Percentiles rank a stretch among this genome's conserved stretches.
Evolutionary conservation across 305 asterid genomes (phyloP).

Genomic region (Solanum aculeatissimum): DNA sequence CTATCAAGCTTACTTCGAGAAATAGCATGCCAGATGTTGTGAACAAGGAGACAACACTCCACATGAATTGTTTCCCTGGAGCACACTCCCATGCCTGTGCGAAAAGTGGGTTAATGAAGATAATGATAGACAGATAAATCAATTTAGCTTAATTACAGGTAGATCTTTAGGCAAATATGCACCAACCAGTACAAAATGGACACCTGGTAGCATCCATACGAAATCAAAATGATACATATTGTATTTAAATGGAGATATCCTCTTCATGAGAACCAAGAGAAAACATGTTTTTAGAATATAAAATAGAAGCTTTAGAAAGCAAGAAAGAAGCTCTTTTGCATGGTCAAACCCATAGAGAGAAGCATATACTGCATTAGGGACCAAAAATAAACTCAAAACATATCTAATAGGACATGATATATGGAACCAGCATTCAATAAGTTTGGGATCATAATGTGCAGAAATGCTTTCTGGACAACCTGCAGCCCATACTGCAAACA

Average conservation of each 20-base stretch:
- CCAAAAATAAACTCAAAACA: background rate
- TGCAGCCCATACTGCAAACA: background rate
- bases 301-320: background rate
- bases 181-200: background rate
- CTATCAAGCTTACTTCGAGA: slow-evolving; percentile 39
- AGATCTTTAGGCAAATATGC: background rate
- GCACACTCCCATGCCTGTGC: slow-evolving; percentile 29
- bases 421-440: background rate
- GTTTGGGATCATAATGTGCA: background rate
- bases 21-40: slow-evolving; percentile 31
- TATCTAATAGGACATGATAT: background rate
- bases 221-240: background rate
- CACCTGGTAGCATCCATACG: background rate
- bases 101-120: background rate
- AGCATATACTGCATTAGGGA: background rate
- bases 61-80: slow-evolving; percentile 18
- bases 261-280: background rate
- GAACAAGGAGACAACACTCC: slow-evolving; percentile 27
- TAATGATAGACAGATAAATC: background rate
- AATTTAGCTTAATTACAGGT: background rate
- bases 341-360: background rate
- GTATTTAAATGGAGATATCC: background rate
- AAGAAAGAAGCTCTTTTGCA: background rate
- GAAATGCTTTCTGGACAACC: background rate
- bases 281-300: background rate